A percentile compares a stretch with the other conserved stretches of the same genome.
phyloP scores from a whole-genome alignment of 495 filamentous ascomycete species.

The Entonaema liquescens region DNA sequence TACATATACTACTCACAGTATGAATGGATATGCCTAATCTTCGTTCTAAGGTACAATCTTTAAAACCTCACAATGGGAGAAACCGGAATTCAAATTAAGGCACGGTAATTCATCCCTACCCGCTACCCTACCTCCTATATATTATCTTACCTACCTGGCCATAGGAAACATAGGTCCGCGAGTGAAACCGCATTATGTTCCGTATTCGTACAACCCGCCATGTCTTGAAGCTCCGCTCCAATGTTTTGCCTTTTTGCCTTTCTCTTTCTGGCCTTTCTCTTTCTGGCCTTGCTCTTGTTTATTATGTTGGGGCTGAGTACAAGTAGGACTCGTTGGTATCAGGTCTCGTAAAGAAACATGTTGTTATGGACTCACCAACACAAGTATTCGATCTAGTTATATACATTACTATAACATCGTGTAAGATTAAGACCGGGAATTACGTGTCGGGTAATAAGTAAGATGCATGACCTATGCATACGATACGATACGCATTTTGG shows the following conservation, averaged over 20 bases:
- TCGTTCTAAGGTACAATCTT: conserved; percentile 25
- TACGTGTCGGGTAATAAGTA: neutral
- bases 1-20: neutral
- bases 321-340: conserved; percentile 12
- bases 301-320: conserved; percentile 20
- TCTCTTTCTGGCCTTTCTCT: too few species aligned
- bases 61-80: conserved; percentile 33
- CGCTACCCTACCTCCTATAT: conserved; percentile 18
- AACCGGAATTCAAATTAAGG: conserved; percentile 33
- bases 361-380: neutral
- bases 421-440: neutral
- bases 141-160: conserved; percentile 30
- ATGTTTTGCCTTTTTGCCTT: conserved; percentile 9
- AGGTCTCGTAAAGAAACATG: conserved; percentile 1
- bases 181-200: conserved; percentile 20
- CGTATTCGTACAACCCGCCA: conserved; percentile 14
- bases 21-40: conserved; percentile 15
- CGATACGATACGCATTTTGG: neutral
- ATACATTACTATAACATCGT: neutral
- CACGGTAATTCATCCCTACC: conserved; percentile 37
- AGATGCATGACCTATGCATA: neutral
- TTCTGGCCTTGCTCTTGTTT: too few species aligned
- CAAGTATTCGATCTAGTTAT: too few species aligned
- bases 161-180: conserved; percentile 14
- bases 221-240: conserved; percentile 22